Conservation (phyloP, 805 yeast species). For the Kuraishia borneana region DNA sequence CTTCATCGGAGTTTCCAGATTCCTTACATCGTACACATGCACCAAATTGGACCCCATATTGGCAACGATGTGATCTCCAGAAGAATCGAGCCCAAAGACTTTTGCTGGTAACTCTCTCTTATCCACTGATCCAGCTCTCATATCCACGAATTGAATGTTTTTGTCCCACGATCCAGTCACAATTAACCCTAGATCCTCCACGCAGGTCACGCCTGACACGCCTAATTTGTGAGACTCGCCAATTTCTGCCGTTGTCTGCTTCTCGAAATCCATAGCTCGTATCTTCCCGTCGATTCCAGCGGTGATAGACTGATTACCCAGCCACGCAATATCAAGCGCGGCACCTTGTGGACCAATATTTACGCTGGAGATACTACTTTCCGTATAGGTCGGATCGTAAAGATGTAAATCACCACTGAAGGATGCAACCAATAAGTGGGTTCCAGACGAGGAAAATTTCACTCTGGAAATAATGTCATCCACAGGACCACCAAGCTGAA, state of each 20-base stretch:
- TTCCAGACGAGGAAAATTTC: background rate
- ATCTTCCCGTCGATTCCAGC: conserved; percentile 49
- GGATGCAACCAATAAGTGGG: background rate
- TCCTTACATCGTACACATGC: conserved; percentile 45
- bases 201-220: conserved; percentile 21
- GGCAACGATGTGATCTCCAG: conserved; percentile 32
- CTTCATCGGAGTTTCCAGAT: conserved; percentile 31
- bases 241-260: conserved; percentile 15
- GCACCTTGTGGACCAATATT: background rate
- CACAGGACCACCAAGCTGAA: background rate
- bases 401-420: conserved; percentile 1
- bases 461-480: too few relatives aligned
- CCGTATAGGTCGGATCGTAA: background rate
- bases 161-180: conserved; percentile 59
- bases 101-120: conserved; percentile 27
- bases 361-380: background rate
- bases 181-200: conserved; percentile 19
- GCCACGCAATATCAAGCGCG: conserved; percentile 1
- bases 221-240: conserved; percentile 27
- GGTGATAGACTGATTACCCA: background rate
- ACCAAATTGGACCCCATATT: conserved; percentile 43
- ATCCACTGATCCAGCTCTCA: conserved; percentile 12
- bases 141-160: conserved; percentile 34
- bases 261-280: conserved; percentile 38
- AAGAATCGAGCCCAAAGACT: conserved; percentile 52